phyloP scores from a whole-genome alignment of 306 rosid species.

The Castanopsis chinensis region DNA sequence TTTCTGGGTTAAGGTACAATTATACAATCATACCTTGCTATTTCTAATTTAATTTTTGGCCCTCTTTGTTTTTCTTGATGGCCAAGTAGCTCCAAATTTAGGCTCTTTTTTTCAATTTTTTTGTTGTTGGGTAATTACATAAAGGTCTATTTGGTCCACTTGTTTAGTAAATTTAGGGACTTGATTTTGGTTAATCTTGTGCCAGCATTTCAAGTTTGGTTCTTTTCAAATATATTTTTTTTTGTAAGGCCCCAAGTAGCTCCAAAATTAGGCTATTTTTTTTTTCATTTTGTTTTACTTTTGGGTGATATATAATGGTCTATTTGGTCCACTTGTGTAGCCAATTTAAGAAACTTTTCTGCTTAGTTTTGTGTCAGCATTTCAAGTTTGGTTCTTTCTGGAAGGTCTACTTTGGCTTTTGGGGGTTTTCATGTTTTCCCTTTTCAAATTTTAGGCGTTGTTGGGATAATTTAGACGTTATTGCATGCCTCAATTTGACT shows the following conservation, averaged over 20 bases:
- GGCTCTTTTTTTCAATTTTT: neutral
- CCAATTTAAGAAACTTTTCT: neutral
- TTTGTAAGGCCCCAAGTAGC: too few species aligned
- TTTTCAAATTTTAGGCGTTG: neutral
- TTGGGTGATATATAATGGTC: neutral
- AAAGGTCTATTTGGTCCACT: neutral
- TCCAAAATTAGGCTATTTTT: neutral
- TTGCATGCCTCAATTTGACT: neutral
- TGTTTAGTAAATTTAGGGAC: neutral
- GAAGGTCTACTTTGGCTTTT: neutral
- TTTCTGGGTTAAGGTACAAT: neutral
- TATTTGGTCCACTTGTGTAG: neutral
- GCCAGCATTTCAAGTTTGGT: neutral
- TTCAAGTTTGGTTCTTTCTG: neutral
- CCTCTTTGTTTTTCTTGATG: neutral
- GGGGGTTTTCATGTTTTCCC: neutral
- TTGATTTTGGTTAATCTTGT: neutral
- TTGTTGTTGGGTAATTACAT: neutral
- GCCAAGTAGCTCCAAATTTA: neutral
- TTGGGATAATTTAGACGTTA: neutral
- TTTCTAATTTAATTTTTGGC: neutral
- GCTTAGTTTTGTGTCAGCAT: neutral
- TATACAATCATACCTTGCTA: neutral
- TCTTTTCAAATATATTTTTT: neutral
- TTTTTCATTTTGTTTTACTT: neutral